Conservation (phyloP, 2,329 filamentous ascomycete species). For the Aspergillus calidoustus region DNA sequence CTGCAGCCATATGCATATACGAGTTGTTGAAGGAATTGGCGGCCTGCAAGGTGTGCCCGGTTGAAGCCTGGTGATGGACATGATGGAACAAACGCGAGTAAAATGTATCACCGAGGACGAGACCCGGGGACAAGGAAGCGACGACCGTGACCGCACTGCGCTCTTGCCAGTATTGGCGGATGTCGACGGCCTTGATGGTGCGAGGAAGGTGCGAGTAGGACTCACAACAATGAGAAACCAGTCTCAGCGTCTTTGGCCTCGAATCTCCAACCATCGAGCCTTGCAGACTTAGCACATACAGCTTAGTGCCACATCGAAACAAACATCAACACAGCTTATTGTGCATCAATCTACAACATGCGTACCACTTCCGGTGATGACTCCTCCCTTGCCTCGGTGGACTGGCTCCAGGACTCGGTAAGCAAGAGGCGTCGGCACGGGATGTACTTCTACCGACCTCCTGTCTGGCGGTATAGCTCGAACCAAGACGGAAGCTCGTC, state of each 20-base stretch:
- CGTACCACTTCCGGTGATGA: not conserved
- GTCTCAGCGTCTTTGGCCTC: not conserved
- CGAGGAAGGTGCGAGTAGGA: not conserved
- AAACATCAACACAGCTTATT: not conserved
- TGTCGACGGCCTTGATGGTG: not conserved
- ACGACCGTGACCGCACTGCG: not conserved
- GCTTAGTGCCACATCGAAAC: conserved; percentile 5
- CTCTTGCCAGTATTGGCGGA: not conserved
- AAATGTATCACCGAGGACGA: not conserved
- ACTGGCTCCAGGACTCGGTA: conserved; percentile 28
- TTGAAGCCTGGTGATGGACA: not conserved
- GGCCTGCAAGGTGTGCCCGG: no score
- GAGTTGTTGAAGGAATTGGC: not conserved
- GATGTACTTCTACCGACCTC: conserved; percentile 38
- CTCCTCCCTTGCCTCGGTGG: conserved; percentile 6
- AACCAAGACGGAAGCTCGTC: conserved; percentile 11
- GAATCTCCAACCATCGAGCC: not conserved
- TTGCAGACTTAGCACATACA: conserved; percentile 6
- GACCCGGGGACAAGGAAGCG: not conserved
- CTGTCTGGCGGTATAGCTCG: conserved; percentile 31
- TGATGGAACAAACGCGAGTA: not conserved
- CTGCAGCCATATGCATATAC: not conserved
- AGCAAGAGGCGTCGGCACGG: conserved; percentile 34
- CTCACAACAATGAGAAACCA: not conserved
- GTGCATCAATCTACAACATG: conserved; percentile 10